Evolutionary conservation across 2,329 filamentous ascomycete genomes (phyloP), one percentile per base, ranked within the genome.

Genomic region (Cryphonectria parasitica): DNA sequence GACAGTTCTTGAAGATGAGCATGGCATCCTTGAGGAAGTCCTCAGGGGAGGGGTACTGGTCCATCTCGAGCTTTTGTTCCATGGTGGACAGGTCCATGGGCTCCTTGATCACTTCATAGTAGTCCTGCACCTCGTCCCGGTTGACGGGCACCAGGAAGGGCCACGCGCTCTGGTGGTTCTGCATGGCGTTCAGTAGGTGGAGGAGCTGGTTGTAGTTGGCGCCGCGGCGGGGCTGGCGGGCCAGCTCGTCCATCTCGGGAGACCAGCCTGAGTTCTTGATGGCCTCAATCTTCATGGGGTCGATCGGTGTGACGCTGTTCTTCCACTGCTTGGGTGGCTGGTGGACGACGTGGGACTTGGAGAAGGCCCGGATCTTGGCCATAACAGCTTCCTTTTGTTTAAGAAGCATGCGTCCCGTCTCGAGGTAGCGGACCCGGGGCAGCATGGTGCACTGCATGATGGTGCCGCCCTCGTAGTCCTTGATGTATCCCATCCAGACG

Each of bases 401-500:
- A 64, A 97, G 88, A 1, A 99, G 87, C 94, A 99, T 97, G 73
- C 95, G 91, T 3, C 94, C 92, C 77, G 91, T 89, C 80, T 99
- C 95, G 7, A 99, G 90, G 81, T 99, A 99, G 65, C 96, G 92
- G 68, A 98, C 94, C 73, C 92, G 92, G 10, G 95, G 95, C 28
- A 99, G 87, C 96, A 99, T 98, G 67, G 92, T 94, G 78, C 96
- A 99, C 83, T 99, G 96, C 96, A 99, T 99, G 73, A 99, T 97
- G 0, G 96, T 99, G 71, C 96, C 96, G 70, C 96, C 96, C 82
- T 99, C 96, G 80, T 99, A 99, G 79, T 99, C 96, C 79, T 99
- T 99, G 84, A 99, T 99, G 77, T 98, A 99, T 2, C 96, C 96
- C 96, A 98, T 98, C 96, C 96, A 99, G 3, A 94, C 91, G 2